Evolutionary conservation across 139 green algal species (phyloP).

Genomic region (Micromonas commoda): DNA sequence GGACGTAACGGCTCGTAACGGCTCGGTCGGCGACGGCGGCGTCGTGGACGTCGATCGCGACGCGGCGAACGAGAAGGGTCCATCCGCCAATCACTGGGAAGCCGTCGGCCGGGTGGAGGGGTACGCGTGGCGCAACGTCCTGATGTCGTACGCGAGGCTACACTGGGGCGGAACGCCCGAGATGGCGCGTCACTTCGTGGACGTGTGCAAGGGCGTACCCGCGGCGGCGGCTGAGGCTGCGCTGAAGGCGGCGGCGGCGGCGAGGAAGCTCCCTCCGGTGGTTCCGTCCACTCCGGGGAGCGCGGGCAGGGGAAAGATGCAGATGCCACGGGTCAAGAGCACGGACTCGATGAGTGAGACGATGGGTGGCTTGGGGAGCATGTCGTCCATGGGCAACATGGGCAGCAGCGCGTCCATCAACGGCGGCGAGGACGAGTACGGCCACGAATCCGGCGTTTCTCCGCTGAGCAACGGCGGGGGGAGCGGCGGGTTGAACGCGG

Average conservation of each 20-base stretch:
- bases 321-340: too few species aligned
- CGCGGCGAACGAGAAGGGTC: background rate
- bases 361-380: background rate
- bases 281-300: too few species aligned
- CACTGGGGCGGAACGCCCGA: slow-evolving; percentile 65
- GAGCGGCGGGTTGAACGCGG: too few species aligned
- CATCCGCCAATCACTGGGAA: background rate
- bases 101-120: slow-evolving; percentile 47
- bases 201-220: slow-evolving; percentile 46
- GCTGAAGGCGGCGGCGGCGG: background rate
- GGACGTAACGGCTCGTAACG: background rate
- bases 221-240: slow-evolving; percentile 25
- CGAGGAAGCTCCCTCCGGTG: background rate
- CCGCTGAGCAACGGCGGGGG: too few species aligned
- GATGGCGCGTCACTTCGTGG: slow-evolving; percentile 51
- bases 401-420: too few species aligned
- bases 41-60: background rate
- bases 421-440: too few species aligned
- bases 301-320: too few species aligned
- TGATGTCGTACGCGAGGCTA: slow-evolving; percentile 80
- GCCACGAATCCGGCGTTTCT: too few species aligned
- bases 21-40: background rate
- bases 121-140: slow-evolving; percentile 57
- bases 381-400: background rate
- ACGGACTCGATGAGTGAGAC: too few species aligned